phyloP scores from a whole-genome alignment of 768 basidiomycete genomes.

The Lepiota venenata region DNA sequence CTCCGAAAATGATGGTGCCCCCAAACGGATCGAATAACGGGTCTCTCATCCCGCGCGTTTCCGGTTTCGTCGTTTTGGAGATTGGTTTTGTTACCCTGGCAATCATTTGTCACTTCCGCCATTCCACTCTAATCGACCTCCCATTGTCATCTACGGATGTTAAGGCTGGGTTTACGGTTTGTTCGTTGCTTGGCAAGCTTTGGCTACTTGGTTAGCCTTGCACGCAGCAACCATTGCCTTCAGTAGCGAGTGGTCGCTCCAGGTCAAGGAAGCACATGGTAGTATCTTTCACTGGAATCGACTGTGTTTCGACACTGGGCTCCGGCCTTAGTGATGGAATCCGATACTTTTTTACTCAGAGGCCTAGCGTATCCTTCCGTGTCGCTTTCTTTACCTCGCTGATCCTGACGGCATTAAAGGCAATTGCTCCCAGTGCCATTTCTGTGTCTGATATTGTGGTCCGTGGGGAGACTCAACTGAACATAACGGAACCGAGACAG shows the following conservation, averaged over 20 bases:
- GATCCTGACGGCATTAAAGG: not conserved
- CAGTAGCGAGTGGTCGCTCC: conserved; percentile 1
- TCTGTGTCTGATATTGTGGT: not conserved
- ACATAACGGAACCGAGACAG: not conserved
- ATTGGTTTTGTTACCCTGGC: not conserved
- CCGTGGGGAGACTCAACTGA: not conserved
- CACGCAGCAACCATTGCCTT: not conserved
- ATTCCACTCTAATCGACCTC: not conserved
- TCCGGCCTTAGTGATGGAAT: not conserved
- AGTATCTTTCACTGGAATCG: not conserved
- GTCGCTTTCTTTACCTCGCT: not conserved
- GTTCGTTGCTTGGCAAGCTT: not conserved
- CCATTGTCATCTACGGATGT: not conserved
- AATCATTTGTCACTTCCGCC: not conserved
- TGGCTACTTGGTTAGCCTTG: not conserved
- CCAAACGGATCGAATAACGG: no score
- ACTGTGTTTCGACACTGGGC: not conserved
- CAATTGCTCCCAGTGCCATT: not conserved
- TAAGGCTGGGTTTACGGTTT: conserved; percentile 1
- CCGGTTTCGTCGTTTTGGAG: not conserved
- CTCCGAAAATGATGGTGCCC: no score
- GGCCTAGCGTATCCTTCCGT: not conserved
- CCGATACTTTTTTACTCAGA: not conserved
- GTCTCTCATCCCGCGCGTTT: no score
- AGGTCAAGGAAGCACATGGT: not conserved